phyloP scores from a whole-genome alignment of 805 yeast species.

The Myxozyma kluyveri region DNA sequence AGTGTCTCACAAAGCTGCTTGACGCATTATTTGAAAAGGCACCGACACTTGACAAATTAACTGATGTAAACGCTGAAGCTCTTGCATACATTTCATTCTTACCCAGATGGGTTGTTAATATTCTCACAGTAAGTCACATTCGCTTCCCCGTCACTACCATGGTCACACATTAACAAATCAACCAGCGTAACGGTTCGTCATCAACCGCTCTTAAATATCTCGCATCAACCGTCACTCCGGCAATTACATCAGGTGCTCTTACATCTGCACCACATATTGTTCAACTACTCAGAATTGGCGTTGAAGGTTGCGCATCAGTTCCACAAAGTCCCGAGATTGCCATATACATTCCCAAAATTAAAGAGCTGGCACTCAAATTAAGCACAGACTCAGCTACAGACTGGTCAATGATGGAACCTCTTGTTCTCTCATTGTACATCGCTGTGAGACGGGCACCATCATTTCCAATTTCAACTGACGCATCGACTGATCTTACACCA shows the following conservation, averaged over 20 bases:
- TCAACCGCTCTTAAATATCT: slow-evolving; percentile 16
- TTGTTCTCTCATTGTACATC: slow-evolving; percentile 16
- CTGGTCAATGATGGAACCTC: slow-evolving; percentile 26
- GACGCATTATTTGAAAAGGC: slow-evolving; percentile 18
- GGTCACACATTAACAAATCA: background rate
- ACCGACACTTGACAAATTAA: background rate
- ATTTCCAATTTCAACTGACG: slow-evolving; percentile 24
- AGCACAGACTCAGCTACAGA: slow-evolving; percentile 1
- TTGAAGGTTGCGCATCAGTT: slow-evolving; percentile 18
- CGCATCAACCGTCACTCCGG: slow-evolving; percentile 16
- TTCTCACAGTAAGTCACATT: slow-evolving; percentile 20
- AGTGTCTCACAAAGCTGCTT: slow-evolving; percentile 7
- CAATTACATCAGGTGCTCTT: slow-evolving; percentile 9
- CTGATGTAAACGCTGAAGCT: slow-evolving; percentile 2
- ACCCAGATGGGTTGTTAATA: slow-evolving; percentile 17
- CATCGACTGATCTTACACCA: slow-evolving; percentile 25
- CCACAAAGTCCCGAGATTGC: slow-evolving; percentile 23
- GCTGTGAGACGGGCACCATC: slow-evolving; percentile 16
- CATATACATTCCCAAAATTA: slow-evolving; percentile 20
- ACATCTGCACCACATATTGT: background rate
- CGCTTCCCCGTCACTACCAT: background rate
- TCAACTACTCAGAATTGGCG: slow-evolving; percentile 20
- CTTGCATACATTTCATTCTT: slow-evolving; percentile 9
- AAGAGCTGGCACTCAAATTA: slow-evolving; percentile 8
- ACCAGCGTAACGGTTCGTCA: slow-evolving; percentile 16